Percentiles rank a stretch among this genome's conserved stretches.
phyloP scores from a whole-genome alignment of 208 protist species.

The Polymyxa betae region DNA sequence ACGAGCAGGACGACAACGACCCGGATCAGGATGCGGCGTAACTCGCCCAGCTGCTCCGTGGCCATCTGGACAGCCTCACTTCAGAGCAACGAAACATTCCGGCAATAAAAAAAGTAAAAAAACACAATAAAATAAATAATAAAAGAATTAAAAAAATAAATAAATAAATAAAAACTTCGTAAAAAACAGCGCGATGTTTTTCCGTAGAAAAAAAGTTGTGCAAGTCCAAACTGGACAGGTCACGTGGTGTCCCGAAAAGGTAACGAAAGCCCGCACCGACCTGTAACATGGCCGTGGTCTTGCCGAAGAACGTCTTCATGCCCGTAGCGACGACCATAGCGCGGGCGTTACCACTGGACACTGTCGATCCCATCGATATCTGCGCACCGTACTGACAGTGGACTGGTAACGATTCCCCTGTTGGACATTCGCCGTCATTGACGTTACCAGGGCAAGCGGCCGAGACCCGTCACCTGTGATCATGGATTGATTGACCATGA shows the following conservation, averaged over 20 bases:
- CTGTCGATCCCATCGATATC: conserved; percentile 83
- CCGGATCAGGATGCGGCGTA: conserved; percentile 74
- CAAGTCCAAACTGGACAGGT: too few relatives aligned
- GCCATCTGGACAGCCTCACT: too few relatives aligned
- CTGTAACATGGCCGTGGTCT: conserved; percentile 85
- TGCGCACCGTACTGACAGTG: conserved; percentile 81
- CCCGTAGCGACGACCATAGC: conserved; percentile 81
- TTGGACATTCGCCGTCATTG: not conserved
- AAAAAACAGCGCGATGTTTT: too few relatives aligned
- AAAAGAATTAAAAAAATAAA: conserved; percentile 82
- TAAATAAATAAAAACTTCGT: too few relatives aligned
- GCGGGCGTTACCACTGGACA: conserved; percentile 75
- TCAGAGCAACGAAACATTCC: conserved; percentile 83
- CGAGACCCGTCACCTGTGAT: conserved; percentile 75
- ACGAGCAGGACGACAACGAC: conserved; percentile 53
- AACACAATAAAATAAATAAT: too few relatives aligned
- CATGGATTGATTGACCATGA: conserved; percentile 88
- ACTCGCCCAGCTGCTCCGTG: conserved; percentile 7
- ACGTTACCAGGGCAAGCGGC: not conserved
- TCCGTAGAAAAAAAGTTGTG: too few relatives aligned
- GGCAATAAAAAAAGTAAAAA: conserved; percentile 83
- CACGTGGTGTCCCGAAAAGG: too few relatives aligned
- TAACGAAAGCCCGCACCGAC: too few relatives aligned
- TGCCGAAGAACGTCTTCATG: conserved; percentile 85
- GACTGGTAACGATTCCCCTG: conserved; percentile 90